phyloP scores from a whole-genome alignment of 2,329 filamentous ascomycete species.

The Penicillium janthinellum region DNA sequence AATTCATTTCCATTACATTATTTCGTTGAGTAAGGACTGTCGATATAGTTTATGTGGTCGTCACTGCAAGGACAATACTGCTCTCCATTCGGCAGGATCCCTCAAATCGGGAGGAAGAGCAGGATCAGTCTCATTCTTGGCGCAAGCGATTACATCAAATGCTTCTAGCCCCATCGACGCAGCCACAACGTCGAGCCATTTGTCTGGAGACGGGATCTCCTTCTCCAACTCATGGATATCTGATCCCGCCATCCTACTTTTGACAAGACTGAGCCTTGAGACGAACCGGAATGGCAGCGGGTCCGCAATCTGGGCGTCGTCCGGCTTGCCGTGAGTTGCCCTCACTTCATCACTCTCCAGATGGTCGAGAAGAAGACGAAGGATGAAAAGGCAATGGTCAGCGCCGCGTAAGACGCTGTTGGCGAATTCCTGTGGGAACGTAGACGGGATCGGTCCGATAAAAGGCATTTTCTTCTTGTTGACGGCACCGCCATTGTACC shows the following conservation, averaged over 20 bases:
- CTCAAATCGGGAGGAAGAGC: background rate
- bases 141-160: constrained; percentile 18
- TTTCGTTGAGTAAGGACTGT: background rate
- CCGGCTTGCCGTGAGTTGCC: too few species aligned
- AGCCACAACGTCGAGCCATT: constrained; percentile 27
- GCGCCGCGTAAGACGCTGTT: constrained; percentile 26
- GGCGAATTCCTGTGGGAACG: constrained; percentile 26
- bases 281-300: constrained; percentile 18
- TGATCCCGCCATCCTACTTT: background rate
- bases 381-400: constrained; percentile 18
- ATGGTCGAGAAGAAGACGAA: constrained; percentile 19
- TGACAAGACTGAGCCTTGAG: constrained; percentile 9
- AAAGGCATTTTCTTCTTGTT: constrained; percentile 11
- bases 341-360: constrained; percentile 8
- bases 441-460: constrained; percentile 27
- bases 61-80: constrained; percentile 1
- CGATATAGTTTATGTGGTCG: background rate
- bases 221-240: background rate
- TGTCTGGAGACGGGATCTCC: constrained; percentile 15
- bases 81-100: background rate
- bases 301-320: background rate
- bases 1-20: background rate
- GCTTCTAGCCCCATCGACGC: constrained; percentile 29
- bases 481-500: background rate
- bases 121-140: background rate